Percentiles rank a stretch among this genome's conserved stretches.
These are phyloP conservation scores for Fusarium albidum DNA, from an alignment of 2,329 filamentous ascomycete species.

Conservation along the genomic window DNA sequence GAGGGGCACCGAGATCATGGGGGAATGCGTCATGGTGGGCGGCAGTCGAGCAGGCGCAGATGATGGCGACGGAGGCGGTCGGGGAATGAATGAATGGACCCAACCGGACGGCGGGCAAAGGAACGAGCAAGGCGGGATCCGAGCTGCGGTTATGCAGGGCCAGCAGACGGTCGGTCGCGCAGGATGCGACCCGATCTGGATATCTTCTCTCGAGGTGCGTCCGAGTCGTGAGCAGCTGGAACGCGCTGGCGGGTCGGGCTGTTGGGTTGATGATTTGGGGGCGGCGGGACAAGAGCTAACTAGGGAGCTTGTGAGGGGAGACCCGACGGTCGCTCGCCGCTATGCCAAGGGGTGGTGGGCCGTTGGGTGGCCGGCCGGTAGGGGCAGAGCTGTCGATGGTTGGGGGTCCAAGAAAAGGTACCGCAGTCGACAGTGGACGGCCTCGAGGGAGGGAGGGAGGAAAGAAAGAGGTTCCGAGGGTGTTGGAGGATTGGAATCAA, in stretches of 20 bases:
- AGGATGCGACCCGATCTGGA: conserved; percentile 44
- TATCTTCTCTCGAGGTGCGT: conserved; percentile 29
- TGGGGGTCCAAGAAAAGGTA: conserved; percentile 2
- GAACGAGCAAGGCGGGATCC: conserved; percentile 9
- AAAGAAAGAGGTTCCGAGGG: conserved; percentile 10
- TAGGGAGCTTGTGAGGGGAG: conserved; percentile 23
- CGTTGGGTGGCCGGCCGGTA: neutral
- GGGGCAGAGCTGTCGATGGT: neutral
- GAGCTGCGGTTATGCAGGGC: conserved; percentile 19
- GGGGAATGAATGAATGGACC: conserved; percentile 19
- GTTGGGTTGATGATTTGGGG: conserved; percentile 35
- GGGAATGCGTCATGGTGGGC: conserved; percentile 77
- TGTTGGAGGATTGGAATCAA: conserved; percentile 18
- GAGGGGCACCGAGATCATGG: conserved; percentile 94
- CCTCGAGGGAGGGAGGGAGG: neutral
- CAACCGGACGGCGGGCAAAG: conserved; percentile 3
- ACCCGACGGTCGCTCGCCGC: conserved; percentile 25
- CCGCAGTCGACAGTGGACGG: conserved; percentile 5
- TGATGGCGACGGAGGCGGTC: conserved; percentile 14
- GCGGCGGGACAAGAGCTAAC: too few species aligned
- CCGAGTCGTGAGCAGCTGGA: conserved; percentile 14
- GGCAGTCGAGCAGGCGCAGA: conserved; percentile 31
- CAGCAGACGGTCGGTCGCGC: conserved; percentile 38
- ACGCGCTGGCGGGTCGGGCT: conserved; percentile 29
- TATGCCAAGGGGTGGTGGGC: conserved; percentile 18